Evolutionary conservation across 305 asterid genomes (phyloP).

Genomic region (Ilex paraguariensis): DNA sequence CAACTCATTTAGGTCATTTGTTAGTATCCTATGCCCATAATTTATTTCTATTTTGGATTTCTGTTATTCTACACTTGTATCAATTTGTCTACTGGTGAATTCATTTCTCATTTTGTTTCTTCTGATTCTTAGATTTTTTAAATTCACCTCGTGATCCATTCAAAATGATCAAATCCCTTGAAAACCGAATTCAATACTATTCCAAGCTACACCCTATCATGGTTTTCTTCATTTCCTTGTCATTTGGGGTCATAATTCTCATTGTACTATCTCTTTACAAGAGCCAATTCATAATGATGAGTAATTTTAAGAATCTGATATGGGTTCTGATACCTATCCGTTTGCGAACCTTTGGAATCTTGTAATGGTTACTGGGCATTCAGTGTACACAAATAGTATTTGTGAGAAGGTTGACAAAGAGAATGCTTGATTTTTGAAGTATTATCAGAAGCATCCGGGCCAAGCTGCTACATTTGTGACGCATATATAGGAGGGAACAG

Average conservation of each 20-base stretch:
- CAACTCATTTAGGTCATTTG: no score
- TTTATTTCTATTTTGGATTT: no score
- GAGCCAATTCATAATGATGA: conserved; percentile 31
- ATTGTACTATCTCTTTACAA: conserved; percentile 38
- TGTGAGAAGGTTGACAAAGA: conserved; percentile 88
- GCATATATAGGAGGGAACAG: conserved; percentile 82
- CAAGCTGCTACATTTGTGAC: conserved; percentile 89
- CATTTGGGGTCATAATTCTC: conserved; percentile 43
- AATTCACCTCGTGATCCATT: conserved; percentile 24
- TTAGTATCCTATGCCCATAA: no score
- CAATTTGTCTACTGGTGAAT: no score
- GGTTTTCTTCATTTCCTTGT: conserved; percentile 46
- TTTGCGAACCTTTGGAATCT: conserved; percentile 59
- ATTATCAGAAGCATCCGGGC: conserved; percentile 91
- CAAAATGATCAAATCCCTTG: conserved; percentile 57
- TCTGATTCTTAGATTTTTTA: neutral
- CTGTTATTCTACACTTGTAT: no score
- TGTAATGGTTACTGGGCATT: conserved; percentile 99
- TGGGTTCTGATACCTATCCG: conserved; percentile 46
- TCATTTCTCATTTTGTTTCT: no score
- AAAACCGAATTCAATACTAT: conserved; percentile 46
- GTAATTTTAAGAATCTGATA: conserved; percentile 32
- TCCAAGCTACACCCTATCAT: conserved; percentile 63
- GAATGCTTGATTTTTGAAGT: conserved; percentile 83
- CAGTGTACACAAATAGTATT: conserved; percentile 80